Conservation (phyloP, 805 yeast genomes). For the Brettanomyces sp. region DNA sequence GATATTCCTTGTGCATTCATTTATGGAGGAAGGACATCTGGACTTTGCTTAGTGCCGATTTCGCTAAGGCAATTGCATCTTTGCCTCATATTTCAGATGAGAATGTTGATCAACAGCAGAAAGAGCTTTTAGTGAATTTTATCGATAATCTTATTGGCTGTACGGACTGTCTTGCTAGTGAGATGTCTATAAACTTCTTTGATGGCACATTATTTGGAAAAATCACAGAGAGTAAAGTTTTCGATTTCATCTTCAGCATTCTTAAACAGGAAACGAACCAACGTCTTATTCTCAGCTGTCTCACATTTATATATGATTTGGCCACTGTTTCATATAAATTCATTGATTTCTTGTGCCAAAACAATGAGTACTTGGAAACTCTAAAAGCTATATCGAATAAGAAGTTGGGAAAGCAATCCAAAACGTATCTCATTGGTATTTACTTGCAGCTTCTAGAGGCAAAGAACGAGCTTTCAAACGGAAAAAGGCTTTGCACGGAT, state of each 20-base stretch:
- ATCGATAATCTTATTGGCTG: conserved; percentile 68
- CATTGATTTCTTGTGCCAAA: conserved; percentile 12
- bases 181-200: conserved; percentile 50
- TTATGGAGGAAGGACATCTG: conserved; percentile 76
- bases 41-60: conserved; percentile 43
- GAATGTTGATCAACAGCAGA: conserved; percentile 20
- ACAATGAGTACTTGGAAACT: conserved; percentile 6
- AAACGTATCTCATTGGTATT: conserved; percentile 20
- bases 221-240: conserved; percentile 15
- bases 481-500: background rate
- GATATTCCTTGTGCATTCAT: conserved; percentile 67
- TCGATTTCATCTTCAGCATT: conserved; percentile 29
- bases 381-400: background rate
- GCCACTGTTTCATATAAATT: conserved; percentile 21
- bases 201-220: conserved; percentile 17
- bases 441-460: conserved; percentile 24
- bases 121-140: conserved; percentile 49
- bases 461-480: conserved; percentile 9
- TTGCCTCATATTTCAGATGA: conserved; percentile 31
- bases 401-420: conserved; percentile 8
- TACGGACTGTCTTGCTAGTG: conserved; percentile 49
- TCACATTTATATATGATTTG: conserved; percentile 23
- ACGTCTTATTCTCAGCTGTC: conserved; percentile 11
- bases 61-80: conserved; percentile 42
- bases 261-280: conserved; percentile 26